phyloP scores from a whole-genome alignment of 306 rosid species.

The Oxytropis ochrocephala region DNA sequence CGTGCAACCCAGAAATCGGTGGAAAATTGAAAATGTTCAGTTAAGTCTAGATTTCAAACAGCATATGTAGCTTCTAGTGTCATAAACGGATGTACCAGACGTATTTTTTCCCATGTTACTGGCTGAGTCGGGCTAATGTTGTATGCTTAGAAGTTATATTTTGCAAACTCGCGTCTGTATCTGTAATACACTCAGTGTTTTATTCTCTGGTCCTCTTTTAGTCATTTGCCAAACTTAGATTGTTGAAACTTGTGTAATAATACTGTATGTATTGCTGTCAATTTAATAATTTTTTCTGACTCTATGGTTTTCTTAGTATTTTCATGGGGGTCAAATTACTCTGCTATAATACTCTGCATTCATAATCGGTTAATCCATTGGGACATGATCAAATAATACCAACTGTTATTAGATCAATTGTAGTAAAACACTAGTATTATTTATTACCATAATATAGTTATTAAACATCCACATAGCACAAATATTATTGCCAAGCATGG shows the following conservation, averaged over 20 bases:
- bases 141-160: constrained; percentile 3
- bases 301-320: not conserved
- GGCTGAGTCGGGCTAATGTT: not conserved
- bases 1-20: constrained; percentile 22
- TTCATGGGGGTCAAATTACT: not conserved
- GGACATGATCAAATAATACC: too few species aligned
- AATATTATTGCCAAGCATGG: not conserved
- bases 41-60: not conserved
- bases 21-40: constrained; percentile 14
- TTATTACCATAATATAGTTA: not conserved
- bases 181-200: not conserved
- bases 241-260: not conserved
- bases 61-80: not conserved
- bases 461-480: not conserved
- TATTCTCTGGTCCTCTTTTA: not conserved
- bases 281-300: not conserved
- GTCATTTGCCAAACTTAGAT: not conserved
- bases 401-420: too few species aligned
- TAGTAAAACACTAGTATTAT: not conserved
- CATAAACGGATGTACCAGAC: not conserved
- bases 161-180: not conserved
- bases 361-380: not conserved
- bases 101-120: not conserved
- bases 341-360: not conserved
- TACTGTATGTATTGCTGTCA: not conserved